Base-by-base conservation (phyloP, 208 protist species). In the Lotmaria passim region DNA sequence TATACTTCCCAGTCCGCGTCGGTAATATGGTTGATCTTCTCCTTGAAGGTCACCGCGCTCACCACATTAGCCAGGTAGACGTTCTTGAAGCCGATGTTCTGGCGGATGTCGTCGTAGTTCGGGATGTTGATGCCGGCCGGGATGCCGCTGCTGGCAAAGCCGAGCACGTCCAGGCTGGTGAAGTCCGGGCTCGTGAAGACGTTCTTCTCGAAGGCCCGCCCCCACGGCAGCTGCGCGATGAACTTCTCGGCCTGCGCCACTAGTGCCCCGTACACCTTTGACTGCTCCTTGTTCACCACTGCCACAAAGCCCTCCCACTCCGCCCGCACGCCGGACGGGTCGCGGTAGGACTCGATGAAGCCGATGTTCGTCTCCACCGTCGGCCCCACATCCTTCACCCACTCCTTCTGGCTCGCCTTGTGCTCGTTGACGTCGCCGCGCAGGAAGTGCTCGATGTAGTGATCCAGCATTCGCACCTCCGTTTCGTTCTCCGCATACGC, bases 241-340 rank as follows among this genome's bases (percentile, higher is more conserved):
- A 97, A 95, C 28, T 71, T 48, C 55, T 83, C 72, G 5, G 87
- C 95, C 41, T 83, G 57, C 14, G 82, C 65, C 39, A 96, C 90
- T 24, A 97, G 62, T 0, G 47, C 61, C 36, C 61, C 79, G 71
- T 96, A 95, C 73, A 91, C 88, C 69, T 82, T 81, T 23, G 76
- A 91, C 73, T 86, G 83, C 28, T 87, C 84, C 78, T 93, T 88
- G 85, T 98, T 97, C 26, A 98, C 95, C 21, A 97, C 78, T 0
- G 94, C 85, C 10, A 97, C 93, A 31, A 98, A 98, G 64, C 96
- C 95, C 61, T 98, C 96, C 78, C 84, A 97, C 81, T 98, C 91
- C 52, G 79, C 90, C 31, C 94, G 86, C 47, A 96, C 91, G 48
- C 93, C 93, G 64, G 86, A 83, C 30, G 93, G 93, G 73, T 98